phyloP scores from a whole-genome alignment of 192 early-diverging fungal genomes.

The Lobosporangium transversale region DNA sequence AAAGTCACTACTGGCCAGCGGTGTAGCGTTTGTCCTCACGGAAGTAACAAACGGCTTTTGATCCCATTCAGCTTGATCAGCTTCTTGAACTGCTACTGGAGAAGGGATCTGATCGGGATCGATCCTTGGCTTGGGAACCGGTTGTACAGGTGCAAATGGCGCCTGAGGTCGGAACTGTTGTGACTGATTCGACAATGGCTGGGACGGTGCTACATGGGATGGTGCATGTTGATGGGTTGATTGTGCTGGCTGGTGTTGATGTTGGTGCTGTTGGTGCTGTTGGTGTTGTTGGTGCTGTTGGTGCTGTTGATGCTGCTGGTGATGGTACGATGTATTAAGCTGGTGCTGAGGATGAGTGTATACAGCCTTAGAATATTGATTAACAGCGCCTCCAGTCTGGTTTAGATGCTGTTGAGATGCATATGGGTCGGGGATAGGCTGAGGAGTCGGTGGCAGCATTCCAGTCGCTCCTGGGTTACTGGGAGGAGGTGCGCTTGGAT shows the following conservation, averaged over 20 bases:
- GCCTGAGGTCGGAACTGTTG: conserved; percentile 34
- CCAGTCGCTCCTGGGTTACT: conserved; percentile 8
- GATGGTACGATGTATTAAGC: conserved; percentile 10
- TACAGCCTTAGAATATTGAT: too few species aligned
- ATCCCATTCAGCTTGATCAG: conserved; percentile 80
- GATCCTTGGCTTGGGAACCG: conserved; percentile 71
- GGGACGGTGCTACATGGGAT: conserved; percentile 8
- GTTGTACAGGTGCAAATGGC: conserved; percentile 19
- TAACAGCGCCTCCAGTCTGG: too few species aligned
- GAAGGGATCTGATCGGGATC: conserved; percentile 96
- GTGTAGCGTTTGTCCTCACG: conserved; percentile 68
- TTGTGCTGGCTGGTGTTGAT: conserved; percentile 23
- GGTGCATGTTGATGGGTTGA: conserved; percentile 34
- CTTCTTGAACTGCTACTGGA: conserved; percentile 84
- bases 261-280: neutral
- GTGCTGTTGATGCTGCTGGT: conserved; percentile 6
- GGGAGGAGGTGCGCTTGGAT: conserved; percentile 29
- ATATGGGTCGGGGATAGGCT: neutral
- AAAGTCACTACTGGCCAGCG: conserved; percentile 84
- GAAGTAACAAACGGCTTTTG: conserved; percentile 79
- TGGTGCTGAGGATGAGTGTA: too few species aligned
- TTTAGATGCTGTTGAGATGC: neutral
- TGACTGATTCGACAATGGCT: conserved; percentile 8
- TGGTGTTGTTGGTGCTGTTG: conserved; percentile 12
- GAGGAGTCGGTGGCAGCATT: conserved; percentile 21